Evolutionary conservation across 257 asterid species (phyloP), one percentile per base, ranked within the genome.

Genomic region (Solanum dulcamara): DNA sequence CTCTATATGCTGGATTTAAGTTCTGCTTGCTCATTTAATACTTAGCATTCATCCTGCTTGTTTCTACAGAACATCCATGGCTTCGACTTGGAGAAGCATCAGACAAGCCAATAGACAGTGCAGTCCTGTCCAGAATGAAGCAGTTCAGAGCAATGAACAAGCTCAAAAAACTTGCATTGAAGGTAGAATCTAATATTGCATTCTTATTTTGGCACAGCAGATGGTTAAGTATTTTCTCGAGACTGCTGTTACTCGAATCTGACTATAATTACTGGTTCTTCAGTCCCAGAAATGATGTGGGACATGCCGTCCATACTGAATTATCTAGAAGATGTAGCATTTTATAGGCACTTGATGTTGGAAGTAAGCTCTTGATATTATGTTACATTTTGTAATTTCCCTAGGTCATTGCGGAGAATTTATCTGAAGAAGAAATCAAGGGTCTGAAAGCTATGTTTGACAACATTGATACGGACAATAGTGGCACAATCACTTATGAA

Each of bases 341-440:
- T 26, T 77, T 26, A 12, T 44, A 7, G 38, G 82, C 82, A 77
- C 60, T 77, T 46, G 40, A 77, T 77, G 60, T 46, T 77, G 26
- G 62, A 77, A 15, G 40, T 46, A 44, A 67, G 81, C 66, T 44
- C 77, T 26, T 66, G 48, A 83, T 46, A 67, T 67, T 83, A 48
- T 26, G 30, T 28, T 37, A 70, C 32, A 28, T 80, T 80, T 75
- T 81, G 79, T 75, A 66, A 81, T 68, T 3, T 64, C 50, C 64
- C 24, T 74, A 95, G 99, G 98, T 95, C 59, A 94, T 95, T 89
- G 98, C 98, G 38, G 95, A 94, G 86, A 95, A 96, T 86, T 88
- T 95, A 83, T 93, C 98, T 1, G 98, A 95, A 88, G 98, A 95
- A 89, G 98, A 95, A 87, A 95, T 95, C 53, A 92, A 94, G 87